A percentile compares a stretch with the other conserved stretches of the same genome.
phyloP scores from a whole-genome alignment of 805 yeast genomes.

The Zygoascus ofunaensis region DNA sequence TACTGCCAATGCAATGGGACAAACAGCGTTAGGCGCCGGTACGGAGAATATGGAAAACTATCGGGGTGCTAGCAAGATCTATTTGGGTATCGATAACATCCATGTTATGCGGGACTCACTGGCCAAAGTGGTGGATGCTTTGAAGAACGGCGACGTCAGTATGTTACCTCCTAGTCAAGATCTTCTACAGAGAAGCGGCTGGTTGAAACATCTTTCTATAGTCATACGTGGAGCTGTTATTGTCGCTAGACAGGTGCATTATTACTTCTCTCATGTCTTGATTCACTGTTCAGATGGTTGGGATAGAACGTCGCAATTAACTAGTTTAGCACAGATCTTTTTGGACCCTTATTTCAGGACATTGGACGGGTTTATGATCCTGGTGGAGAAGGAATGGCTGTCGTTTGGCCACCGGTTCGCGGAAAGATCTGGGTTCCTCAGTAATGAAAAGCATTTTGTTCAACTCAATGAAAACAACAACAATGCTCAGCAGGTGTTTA shows the following conservation, averaged over 20 bases:
- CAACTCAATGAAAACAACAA: conserved; percentile 23
- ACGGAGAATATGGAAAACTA: conserved; percentile 89
- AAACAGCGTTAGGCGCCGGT: conserved; percentile 96
- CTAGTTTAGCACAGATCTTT: conserved; percentile 75
- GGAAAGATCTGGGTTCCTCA: conserved; percentile 71
- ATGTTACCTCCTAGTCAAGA: conserved; percentile 45
- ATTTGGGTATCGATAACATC: conserved; percentile 86
- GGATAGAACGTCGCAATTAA: conserved; percentile 91
- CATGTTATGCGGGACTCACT: conserved; percentile 90
- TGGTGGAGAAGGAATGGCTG: conserved; percentile 92
- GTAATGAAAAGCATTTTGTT: conserved; percentile 30
- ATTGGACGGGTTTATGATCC: conserved; percentile 70
- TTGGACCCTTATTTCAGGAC: conserved; percentile 88
- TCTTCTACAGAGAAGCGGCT: conserved; percentile 54
- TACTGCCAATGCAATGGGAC: conserved; percentile 89
- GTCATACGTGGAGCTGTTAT: conserved; percentile 69
- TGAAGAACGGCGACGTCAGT: conserved; percentile 60
- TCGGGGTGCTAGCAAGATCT: conserved; percentile 57
- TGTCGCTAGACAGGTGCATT: conserved; percentile 70
- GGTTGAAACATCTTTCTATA: conserved; percentile 67
- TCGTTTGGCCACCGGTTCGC: conserved; percentile 88
- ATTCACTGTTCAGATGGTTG: conserved; percentile 98
- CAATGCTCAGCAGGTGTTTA: conserved; percentile 38
- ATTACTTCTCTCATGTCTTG: conserved; percentile 71
- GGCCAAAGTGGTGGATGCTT: conserved; percentile 47